A percentile compares a stretch with the other conserved stretches of the same genome.
Conservation (phyloP, 2,329 filamentous ascomycete species). For the Leptographium galeiforme region DNA sequence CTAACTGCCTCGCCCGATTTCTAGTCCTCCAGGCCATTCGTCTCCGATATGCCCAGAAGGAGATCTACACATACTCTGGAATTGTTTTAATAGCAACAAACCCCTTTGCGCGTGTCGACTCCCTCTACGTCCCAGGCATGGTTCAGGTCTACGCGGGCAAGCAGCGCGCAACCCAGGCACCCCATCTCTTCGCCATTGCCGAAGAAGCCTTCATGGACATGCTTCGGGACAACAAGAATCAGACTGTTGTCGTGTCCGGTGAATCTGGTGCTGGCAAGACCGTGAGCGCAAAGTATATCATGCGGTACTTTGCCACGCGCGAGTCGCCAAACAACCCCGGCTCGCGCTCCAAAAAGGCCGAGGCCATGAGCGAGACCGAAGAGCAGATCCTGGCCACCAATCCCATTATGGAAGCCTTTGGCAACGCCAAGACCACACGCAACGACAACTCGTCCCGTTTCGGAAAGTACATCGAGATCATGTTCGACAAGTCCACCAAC, state of each 20-base stretch:
- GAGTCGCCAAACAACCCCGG: constrained; percentile 82
- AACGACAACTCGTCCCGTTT: constrained; percentile 99
- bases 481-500: constrained; percentile 91
- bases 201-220: constrained; percentile 99
- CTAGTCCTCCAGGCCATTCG: constrained; percentile 92
- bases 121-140: constrained; percentile 96
- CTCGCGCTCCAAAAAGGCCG: constrained; percentile 60
- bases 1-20: background rate
- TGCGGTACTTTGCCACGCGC: constrained; percentile 97
- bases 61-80: constrained; percentile 98
- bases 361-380: constrained; percentile 91
- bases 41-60: constrained; percentile 92
- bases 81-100: constrained; percentile 98
- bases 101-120: constrained; percentile 93
- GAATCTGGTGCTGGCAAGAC: constrained; percentile 98
- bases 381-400: constrained; percentile 97
- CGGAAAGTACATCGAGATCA: constrained; percentile 99
- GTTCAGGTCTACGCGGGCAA: constrained; percentile 99
- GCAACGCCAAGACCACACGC: constrained; percentile 97
- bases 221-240: constrained; percentile 89
- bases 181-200: constrained; percentile 95
- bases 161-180: constrained; percentile 89
- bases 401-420: constrained; percentile 99
- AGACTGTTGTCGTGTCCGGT: constrained; percentile 97
- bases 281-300: constrained; percentile 98